Conservation (phyloP, 2,329 filamentous ascomycete species). For the Clonostachys chloroleuca region DNA sequence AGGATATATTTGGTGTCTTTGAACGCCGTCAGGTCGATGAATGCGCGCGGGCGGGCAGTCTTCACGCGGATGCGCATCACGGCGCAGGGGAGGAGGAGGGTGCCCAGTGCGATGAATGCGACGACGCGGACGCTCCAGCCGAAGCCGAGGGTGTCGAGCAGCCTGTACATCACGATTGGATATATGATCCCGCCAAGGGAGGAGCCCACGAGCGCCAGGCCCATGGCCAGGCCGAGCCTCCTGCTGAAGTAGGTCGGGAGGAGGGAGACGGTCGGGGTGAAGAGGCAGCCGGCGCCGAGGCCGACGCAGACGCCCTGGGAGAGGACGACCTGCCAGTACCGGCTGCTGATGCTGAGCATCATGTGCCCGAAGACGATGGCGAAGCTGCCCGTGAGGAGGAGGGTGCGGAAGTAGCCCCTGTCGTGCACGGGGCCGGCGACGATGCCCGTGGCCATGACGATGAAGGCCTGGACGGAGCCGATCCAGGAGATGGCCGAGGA, state of each 20-base stretch:
- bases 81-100: not conserved
- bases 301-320: constrained; percentile 29
- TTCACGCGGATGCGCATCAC: not conserved
- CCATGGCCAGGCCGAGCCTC: no score
- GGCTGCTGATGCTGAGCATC: constrained; percentile 49
- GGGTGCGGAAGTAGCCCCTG: constrained; percentile 51
- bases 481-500: constrained; percentile 58
- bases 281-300: constrained; percentile 25
- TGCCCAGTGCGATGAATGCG: not conserved
- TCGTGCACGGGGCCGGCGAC: constrained; percentile 62
- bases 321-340: constrained; percentile 35
- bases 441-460: constrained; percentile 48
- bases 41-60: not conserved
- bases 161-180: not conserved
- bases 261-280: constrained; percentile 13
- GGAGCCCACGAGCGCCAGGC: no score
- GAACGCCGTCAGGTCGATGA: not conserved
- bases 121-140: not conserved
- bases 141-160: not conserved
- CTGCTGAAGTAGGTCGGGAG: no score
- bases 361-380: constrained; percentile 58
- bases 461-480: constrained; percentile 48
- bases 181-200: not conserved
- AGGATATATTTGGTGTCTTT: not conserved
- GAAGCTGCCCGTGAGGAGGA: constrained; percentile 47